Evolutionary conservation across 106 monocot genomes (phyloP), one percentile per base, ranked within the genome.

Genomic region (Platanthera guangdongensis): DNA sequence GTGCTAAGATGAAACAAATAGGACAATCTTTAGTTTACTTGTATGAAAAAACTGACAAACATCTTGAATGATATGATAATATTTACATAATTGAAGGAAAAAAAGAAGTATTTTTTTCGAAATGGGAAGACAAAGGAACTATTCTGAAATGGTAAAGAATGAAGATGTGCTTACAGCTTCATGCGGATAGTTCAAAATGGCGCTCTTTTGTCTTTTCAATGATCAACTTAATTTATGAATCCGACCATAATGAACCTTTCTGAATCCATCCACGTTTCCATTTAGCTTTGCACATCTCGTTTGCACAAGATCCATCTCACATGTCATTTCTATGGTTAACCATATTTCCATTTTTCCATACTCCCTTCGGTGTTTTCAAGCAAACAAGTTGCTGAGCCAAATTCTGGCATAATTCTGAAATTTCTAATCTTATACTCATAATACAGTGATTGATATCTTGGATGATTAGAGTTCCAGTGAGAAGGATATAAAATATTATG

Each of bases 311-410:
- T 65, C 82, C 85, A 80, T 80, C 81, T 12, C 52, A 47, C 32
- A 19, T 57, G 67, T 73, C 83, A 76, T 78, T 84, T 76, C 57
- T 50, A 73, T 54, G 19, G 74, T 87, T 88, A 77, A 86, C 85
- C 57, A 65, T 73, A 81, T 79, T 86, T 50, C 83, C 15, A 74
- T 55, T n/a, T n/a, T n/a, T n/a, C n/a, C n/a, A n/a, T n/a, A 91
- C 82, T 94, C 97, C 76, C 82, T 88, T 51, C 88, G 86, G 22
- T 94, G 87, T 74, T 92, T 99, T 76, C 97, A 79, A 99, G 86
- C 69, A 99, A 78, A 75, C 94, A 91, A 79, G 90, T 82, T 47
- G 92, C 91, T 30, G 94, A 91, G 13, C 86, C 91, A 86, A 97
- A 94, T 72, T 84, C 93, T 57, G 93, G 87, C 62, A 83, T 80